Evolutionary conservation across 345 rosid genomes (phyloP), one percentile per base, ranked within the genome.

Genomic region (Aegle marmelos): DNA sequence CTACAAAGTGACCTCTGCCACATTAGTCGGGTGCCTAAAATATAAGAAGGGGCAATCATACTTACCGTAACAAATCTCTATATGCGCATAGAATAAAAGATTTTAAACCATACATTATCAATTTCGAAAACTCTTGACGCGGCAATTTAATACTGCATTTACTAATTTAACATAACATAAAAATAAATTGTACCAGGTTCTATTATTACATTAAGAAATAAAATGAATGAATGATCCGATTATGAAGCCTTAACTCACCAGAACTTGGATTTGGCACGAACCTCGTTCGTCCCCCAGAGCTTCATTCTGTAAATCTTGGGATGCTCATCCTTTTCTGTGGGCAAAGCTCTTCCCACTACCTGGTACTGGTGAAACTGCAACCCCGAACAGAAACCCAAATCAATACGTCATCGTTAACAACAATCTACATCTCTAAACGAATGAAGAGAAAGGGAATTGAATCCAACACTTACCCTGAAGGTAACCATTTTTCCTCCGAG

Each of bases 281-380:
- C 83, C 77, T 84, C 83, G 8, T 84, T 82, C 34, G 87, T 84
- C 9, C 86, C 88, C 86, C 89, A 87, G 9, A 84, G 85, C 80
- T 87, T 87, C 89, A 87, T 87, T 5, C 87, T 73, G 56, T 82
- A 87, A 61, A 81, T 87, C 79, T 87, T 83, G 17, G 89, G 87
- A 19, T 84, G 87, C 69, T 79, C 81, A 31, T 83, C 86, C 2
- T 70, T 14, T 45, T 83, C 86, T 0, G 85, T 81, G 6, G 88
- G 86, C 48, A 87, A 64, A 50, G 80, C 87, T 75, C 86, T 79
- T 10, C 87, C 89, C 24, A 85, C 87, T 25, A 84, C 85, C 80
- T 83, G 87, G 79, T 84, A 85, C 70, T 84, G 85, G 57, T 85
- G 89, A 83, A 83, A 87, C 82, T 87, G 74, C 64, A 53, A 30